Evolutionary conservation across 208 protist species (phyloP), one percentile per base, ranked within the genome.

Genomic region (Acanthamoeba sp.): DNA sequence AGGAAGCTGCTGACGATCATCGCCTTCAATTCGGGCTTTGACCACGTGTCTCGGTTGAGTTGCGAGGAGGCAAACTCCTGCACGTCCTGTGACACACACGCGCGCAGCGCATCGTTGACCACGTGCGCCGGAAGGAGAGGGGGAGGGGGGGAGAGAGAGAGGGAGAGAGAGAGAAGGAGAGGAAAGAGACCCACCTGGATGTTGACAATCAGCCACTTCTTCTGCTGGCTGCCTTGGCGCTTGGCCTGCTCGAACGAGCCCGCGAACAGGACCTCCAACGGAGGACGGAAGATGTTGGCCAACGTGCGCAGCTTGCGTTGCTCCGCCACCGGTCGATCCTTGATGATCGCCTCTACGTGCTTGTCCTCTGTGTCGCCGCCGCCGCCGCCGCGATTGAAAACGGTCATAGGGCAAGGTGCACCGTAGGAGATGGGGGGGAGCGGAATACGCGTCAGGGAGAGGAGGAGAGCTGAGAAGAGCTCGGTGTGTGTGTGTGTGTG

Each of bases 61-160:
- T 48, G 32, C n/a, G 32, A 48, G 32, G 73, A 82, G 24, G 32
- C 73, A 45, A 82, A 82, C 36, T 82, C 73, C 29, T 82, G 32
- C 36, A 82, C 73, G 12, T 82, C 73, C 73, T 82, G 73, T 69
- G n/a, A n/a, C n/a, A n/a, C n/a, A n/a, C n/a, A n/a, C n/a, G n/a
- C n/a, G n/a, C n/a, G n/a, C n/a, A n/a, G n/a, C n/a, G 55, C 22
- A 62, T 12, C 22, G 55, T 62, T 27, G 22, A 22, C 12, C 55
- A 62, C 55, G 55, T 22, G 16, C 22, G 55, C 55, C 12, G n/a
- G n/a, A n/a, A 16, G 45, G 45, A 12, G 45, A 50, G 3, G 45
- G 45, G 45, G 3, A 12, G 45, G 45, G 3, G 45, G 45, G 45
- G 12, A 16, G 45, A 12, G 45, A 16, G 45, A 12, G 45, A 50